Conservation (phyloP, 2,329 filamentous ascomycete genomes). For the Cryphonectria nitschkei region DNA sequence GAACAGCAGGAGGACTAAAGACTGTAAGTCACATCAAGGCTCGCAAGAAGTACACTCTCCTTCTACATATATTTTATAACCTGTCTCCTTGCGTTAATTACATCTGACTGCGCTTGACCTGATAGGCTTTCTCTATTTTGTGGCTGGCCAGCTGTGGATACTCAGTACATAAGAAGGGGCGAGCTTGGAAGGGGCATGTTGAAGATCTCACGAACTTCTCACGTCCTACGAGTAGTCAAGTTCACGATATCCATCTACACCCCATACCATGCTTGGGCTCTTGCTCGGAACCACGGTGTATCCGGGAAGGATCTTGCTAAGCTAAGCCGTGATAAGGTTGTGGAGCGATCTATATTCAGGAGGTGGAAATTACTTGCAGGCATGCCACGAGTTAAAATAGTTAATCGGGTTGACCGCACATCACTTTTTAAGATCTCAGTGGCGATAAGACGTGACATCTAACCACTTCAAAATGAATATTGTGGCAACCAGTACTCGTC, state of each 20-base stretch:
- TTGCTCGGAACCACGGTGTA: background rate
- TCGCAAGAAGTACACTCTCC: background rate
- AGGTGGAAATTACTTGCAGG: background rate
- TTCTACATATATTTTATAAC: background rate
- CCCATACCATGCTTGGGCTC: background rate
- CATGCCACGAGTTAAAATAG: background rate
- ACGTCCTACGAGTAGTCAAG: background rate
- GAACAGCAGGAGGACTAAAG: background rate
- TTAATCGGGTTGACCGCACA: background rate
- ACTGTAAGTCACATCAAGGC: background rate
- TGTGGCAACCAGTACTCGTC: background rate
- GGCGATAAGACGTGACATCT: background rate
- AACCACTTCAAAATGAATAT: background rate
- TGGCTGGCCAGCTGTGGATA: background rate
- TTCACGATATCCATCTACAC: background rate
- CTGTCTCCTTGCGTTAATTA: background rate
- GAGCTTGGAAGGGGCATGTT: background rate
- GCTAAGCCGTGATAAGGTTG: background rate
- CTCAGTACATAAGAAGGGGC: background rate
- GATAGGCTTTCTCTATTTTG: background rate
- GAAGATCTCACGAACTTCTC: background rate
- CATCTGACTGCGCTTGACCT: background rate
- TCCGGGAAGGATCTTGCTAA: background rate
- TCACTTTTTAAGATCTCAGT: background rate
- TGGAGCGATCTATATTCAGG: conserved; percentile 2